Conservation (phyloP, 164 flowering plant genomes). For the Chimonanthus praecox region DNA sequence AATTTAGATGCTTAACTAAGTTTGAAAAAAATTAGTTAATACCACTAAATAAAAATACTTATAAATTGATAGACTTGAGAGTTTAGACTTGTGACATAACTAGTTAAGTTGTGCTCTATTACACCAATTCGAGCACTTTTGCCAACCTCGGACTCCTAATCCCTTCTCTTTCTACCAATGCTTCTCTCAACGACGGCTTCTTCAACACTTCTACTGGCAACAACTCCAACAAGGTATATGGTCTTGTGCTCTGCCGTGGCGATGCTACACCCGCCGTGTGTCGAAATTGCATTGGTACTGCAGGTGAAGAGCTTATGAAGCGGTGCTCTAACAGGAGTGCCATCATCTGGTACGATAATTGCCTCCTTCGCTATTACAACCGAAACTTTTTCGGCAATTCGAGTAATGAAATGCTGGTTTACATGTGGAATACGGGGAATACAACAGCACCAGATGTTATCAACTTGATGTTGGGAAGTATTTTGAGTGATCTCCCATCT, state of each 20-base stretch:
- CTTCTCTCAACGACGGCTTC: constrained; percentile 12
- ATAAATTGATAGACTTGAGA: too few relatives aligned
- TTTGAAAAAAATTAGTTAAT: too few relatives aligned
- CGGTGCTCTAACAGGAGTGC: constrained; percentile 6
- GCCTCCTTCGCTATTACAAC: constrained; percentile 15
- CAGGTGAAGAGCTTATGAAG: not conserved
- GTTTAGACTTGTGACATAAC: too few relatives aligned
- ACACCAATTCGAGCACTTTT: constrained; percentile 11
- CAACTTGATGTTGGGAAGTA: not conserved
- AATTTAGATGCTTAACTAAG: too few relatives aligned
- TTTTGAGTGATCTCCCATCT: not conserved
- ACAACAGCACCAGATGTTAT: not conserved
- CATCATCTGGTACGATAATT: constrained; percentile 20
- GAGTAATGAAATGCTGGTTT: not conserved
- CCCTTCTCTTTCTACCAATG: constrained; percentile 4
- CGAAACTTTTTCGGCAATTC: too few relatives aligned
- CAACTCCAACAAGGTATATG: constrained; percentile 12
- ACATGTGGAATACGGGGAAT: not conserved
- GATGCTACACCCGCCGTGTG: constrained; percentile 12
- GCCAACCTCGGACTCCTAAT: constrained; percentile 15
- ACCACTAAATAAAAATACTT: too few relatives aligned
- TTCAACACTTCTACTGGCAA: constrained; percentile 17
- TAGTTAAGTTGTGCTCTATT: not conserved
- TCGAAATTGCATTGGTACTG: constrained; percentile 5
- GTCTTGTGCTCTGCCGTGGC: constrained; percentile 18